Percentiles rank a stretch among this genome's conserved stretches.
Conservation (phyloP, 257 asterid species). For the Solanum ossicruentum region DNA sequence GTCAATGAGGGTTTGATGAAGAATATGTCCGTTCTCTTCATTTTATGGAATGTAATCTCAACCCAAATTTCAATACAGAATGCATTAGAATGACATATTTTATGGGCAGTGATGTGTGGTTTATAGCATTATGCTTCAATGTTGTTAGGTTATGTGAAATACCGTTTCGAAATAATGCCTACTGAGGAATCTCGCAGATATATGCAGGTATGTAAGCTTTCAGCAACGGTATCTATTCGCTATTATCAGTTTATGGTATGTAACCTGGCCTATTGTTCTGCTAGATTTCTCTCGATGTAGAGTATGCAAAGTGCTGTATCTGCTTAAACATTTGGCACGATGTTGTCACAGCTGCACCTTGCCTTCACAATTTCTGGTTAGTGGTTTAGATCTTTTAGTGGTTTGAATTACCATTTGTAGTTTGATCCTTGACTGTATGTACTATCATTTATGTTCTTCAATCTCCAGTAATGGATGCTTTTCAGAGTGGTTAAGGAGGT, state of each 20-base stretch:
- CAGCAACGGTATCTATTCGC: not conserved
- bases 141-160: constrained; percentile 52
- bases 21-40: not conserved
- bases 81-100: not conserved
- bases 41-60: not conserved
- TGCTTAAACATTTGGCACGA: constrained; percentile 93
- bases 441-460: constrained; percentile 2
- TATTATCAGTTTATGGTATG: not conserved
- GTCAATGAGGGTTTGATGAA: not conserved
- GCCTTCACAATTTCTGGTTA: constrained; percentile 96
- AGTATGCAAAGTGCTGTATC: constrained; percentile 81
- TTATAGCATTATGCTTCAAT: constrained; percentile 5
- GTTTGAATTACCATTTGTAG: not conserved
- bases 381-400: constrained; percentile 4
- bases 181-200: constrained; percentile 34
- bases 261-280: constrained; percentile 1
- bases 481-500: constrained; percentile 96
- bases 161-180: constrained; percentile 73
- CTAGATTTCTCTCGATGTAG: constrained; percentile 67
- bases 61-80: not conserved
- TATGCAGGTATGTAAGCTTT: constrained; percentile 40
- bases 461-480: constrained; percentile 87
- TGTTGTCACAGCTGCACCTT: constrained; percentile 91
- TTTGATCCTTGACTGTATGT: not conserved
- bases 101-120: not conserved